Percentiles rank a stretch among this genome's conserved stretches.
Conservation (phyloP, 345 rosid species). For the Brassica carinata region DNA sequence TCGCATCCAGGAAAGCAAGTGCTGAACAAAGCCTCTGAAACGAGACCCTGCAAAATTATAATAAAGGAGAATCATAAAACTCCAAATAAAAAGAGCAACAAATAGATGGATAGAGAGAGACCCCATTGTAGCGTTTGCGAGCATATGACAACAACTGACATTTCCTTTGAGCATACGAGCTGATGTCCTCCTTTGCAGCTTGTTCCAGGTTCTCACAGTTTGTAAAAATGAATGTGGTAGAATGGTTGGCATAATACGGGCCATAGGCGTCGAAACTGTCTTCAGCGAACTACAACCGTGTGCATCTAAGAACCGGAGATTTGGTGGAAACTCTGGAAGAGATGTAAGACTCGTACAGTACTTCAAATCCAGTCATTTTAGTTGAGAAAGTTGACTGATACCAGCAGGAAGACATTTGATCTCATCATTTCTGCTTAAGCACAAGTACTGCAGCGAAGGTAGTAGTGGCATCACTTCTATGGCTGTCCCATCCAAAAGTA, state of each 20-base stretch:
- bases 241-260: background rate
- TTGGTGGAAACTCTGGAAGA: conserved; percentile 28
- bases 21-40: conserved; percentile 12
- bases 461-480: background rate
- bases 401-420: background rate
- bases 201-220: conserved; percentile 2
- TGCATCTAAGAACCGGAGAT: conserved; percentile 23
- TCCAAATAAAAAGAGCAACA: background rate
- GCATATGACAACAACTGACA: background rate
- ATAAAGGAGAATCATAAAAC: background rate
- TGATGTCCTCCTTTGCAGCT: conserved; percentile 2
- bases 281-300: conserved; percentile 19
- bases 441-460: conserved; percentile 3
- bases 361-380: conserved; percentile 30
- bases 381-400: conserved; percentile 8
- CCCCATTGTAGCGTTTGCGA: background rate
- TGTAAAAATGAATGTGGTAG: background rate
- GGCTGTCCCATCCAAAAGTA: conserved; percentile 27
- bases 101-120: background rate
- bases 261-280: background rate
- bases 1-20: background rate
- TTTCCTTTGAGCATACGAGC: conserved; percentile 2
- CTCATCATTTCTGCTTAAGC: conserved; percentile 18
- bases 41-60: background rate
- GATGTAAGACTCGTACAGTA: conserved; percentile 20